Conservation (phyloP, 129 eudicot genomes). For the Ambrosia artemisiifolia region DNA sequence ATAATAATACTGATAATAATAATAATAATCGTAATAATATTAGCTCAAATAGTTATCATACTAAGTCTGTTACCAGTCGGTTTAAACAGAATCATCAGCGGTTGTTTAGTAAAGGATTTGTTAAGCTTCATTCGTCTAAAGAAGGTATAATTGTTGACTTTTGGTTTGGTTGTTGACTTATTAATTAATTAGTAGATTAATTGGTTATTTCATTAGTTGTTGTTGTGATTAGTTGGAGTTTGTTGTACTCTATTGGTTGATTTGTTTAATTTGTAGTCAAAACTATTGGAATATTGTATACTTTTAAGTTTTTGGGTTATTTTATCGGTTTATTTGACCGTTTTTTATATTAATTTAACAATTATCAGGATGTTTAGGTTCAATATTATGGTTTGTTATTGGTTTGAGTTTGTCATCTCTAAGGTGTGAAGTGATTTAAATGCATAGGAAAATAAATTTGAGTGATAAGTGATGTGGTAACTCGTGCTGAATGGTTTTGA, state of each 20-base stretch:
- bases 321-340: neutral
- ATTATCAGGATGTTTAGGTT: neutral
- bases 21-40: conserved; percentile 27
- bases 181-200: neutral
- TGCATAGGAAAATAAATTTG: neutral
- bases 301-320: neutral
- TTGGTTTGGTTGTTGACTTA: conserved; percentile 1
- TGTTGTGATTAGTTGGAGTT: neutral
- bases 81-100: conserved; percentile 43
- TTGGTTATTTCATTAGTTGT: neutral
- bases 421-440: neutral
- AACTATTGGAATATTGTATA: neutral
- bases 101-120: conserved; percentile 35
- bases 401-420: conserved; percentile 9
- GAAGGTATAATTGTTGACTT: conserved; percentile 42
- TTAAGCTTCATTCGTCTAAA: conserved; percentile 39
- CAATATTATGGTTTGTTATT: neutral
- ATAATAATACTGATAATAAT: conserved; percentile 27
- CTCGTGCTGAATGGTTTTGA: neutral
- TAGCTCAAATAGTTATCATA: conserved; percentile 24
- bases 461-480: conserved; percentile 4
- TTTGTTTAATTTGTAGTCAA: conserved; percentile 12
- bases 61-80: conserved; percentile 36
- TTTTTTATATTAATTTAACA: neutral
- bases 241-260: conserved; percentile 9